These are phyloP conservation scores for Cordyceps farinosa DNA, from an alignment of 2,329 filamentous ascomycete genomes.

Conservation along the genomic window DNA sequence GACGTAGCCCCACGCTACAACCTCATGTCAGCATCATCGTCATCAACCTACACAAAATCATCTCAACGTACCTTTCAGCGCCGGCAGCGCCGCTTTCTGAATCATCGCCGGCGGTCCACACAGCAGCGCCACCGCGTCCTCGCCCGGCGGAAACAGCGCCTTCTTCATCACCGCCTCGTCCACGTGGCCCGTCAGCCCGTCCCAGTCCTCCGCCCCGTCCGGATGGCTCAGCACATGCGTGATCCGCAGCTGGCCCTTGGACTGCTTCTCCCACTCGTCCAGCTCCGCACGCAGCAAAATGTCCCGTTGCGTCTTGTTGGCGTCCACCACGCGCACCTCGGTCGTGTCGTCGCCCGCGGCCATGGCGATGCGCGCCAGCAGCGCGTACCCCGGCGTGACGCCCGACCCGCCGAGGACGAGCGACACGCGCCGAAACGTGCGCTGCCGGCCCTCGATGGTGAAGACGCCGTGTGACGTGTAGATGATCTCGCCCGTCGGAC, in stretches of 20 bases:
- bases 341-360: conserved; percentile 31
- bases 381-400: conserved; percentile 46
- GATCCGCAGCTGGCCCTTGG: conserved; percentile 39
- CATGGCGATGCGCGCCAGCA: conserved; percentile 42
- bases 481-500: conserved; percentile 47
- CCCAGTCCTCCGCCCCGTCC: conserved; percentile 36
- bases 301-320: conserved; percentile 60
- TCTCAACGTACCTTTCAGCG: conserved; percentile 32
- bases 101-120: conserved; percentile 51
- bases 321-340: conserved; percentile 42
- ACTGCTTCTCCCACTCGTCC: conserved; percentile 46
- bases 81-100: conserved; percentile 47
- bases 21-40: background rate
- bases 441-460: conserved; percentile 38
- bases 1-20: conserved; percentile 11
- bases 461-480: conserved; percentile 47
- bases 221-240: conserved; percentile 46
- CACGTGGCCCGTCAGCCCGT: conserved; percentile 43
- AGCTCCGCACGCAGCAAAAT: conserved; percentile 55
- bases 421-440: conserved; percentile 41
- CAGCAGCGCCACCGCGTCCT: conserved; percentile 42
- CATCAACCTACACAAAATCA: background rate
- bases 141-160: conserved; percentile 38
- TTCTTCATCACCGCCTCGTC: conserved; percentile 38
- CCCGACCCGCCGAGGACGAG: conserved; percentile 50